Base-by-base conservation (phyloP, 257 asterid species). In the Fraxinus quadrangulata region DNA sequence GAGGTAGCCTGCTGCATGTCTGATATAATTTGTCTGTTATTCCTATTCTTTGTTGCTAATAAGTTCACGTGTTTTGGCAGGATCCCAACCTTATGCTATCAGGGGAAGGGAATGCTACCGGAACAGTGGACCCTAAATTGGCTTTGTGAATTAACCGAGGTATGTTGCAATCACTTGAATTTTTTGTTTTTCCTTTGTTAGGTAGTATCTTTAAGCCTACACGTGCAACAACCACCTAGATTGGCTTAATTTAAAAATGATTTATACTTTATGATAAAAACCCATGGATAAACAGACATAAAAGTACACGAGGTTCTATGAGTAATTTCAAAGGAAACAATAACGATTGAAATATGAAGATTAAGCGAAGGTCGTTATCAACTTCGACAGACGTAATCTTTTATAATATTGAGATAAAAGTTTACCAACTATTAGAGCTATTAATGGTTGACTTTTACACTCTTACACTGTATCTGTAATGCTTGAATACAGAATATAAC, bases 21-120 rank as follows among this genome's bases (percentile, higher is more conserved):
- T 54, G 42, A 5, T 70, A 75, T 28, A 12, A 16, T 65, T 68
- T 34, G 0, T 63, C 56, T 73, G 13, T 49, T 24, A 24, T 14
- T 47, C 76, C 14, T 28, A 3, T 74, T 70, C 36, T 70, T 42
- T n/a, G 31, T 30, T 65, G 79, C 69, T 39, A 28, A 65, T 63
- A 23, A 61, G 34, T 47, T 75, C 17, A 65, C 61, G 16, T 59
- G 5, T 30, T 71, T 66, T 77, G 39, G 80, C 87, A 94, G 98
- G 97, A 92, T 81, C 98, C 97, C 0, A 89, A 91, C 59, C 91
- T 88, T 71, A 79, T 87, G 54, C 77, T 92, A 65, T 83, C 93
- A 4, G 96, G 92, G 39, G 98, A 94, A 85, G 97, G 97, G 84
- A 94, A 87, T 81, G 88, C 96, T 80, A 45, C 91, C 5, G 97